phyloP scores from a whole-genome alignment of 495 filamentous ascomycete genomes.

The Schizothecium vesticola region DNA sequence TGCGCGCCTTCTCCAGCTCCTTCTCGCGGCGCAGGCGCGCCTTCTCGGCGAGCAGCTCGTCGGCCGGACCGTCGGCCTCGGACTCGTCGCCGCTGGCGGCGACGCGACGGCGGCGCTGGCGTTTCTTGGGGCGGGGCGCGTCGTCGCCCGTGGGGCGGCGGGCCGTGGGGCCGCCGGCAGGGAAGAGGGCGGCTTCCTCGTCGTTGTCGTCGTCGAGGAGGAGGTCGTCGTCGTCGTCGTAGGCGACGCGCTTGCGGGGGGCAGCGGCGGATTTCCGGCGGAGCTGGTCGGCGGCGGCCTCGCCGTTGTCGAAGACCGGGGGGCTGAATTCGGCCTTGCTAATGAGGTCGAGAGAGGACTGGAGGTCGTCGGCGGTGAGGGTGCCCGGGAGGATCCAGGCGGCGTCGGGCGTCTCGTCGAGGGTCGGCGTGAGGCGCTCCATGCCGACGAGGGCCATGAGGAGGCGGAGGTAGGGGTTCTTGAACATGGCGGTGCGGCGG shows the following conservation, averaged over 20 bases:
- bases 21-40: slow-evolving; percentile 50
- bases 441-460: slow-evolving; percentile 74
- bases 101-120: slow-evolving; percentile 39
- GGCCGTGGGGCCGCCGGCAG: slow-evolving; percentile 58
- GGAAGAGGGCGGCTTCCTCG: slow-evolving; percentile 58
- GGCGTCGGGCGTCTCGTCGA: slow-evolving; percentile 65
- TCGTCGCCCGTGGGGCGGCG: slow-evolving; percentile 37
- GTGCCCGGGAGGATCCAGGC: slow-evolving; percentile 73
- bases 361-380: slow-evolving; percentile 56
- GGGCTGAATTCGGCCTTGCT: slow-evolving; percentile 68
- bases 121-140: slow-evolving; percentile 42
- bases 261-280: slow-evolving; percentile 55
- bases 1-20: slow-evolving; percentile 58
- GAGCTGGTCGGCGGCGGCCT: slow-evolving; percentile 68
- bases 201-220: slow-evolving; percentile 60
- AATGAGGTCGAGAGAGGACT: slow-evolving; percentile 55
- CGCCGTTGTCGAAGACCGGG: slow-evolving; percentile 62
- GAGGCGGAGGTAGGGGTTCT: slow-evolving; percentile 83
- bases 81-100: slow-evolving; percentile 33
- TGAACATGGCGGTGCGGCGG: slow-evolving; percentile 70
- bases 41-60: slow-evolving; percentile 39
- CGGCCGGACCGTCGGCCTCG: slow-evolving; percentile 25
- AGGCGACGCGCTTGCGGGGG: slow-evolving; percentile 43
- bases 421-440: slow-evolving; percentile 54
- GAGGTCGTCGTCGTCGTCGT: slow-evolving; percentile 56